phyloP scores from a whole-genome alignment of 345 rosid genomes.

The rapeseed (Brassica napus) region Da-Ae NC_063440.1:21992501-21993000 shows the following conservation, averaged over 20 bases:
- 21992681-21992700: neutral
- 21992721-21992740: neutral
- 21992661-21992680: neutral
- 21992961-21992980: neutral
- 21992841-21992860: neutral
- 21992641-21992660: neutral
- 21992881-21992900: neutral
- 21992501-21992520: constrained; percentile 8
- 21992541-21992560: constrained; percentile 34
- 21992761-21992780: neutral
- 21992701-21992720: neutral
- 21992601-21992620: constrained; percentile 8
- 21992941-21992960: neutral
- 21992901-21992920: too few relatives aligned
- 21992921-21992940: neutral
- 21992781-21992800: neutral
- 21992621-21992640: constrained; percentile 27
- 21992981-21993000: neutral
- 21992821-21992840: neutral
- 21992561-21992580: constrained; percentile 29
- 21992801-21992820: neutral
- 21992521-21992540: constrained; percentile 38
- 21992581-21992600: constrained; percentile 3
- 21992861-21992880: too few relatives aligned
- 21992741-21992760: neutral